Conservation (phyloP, 2,329 filamentous ascomycete genomes). For the Rugonectria rugulosa region DNA sequence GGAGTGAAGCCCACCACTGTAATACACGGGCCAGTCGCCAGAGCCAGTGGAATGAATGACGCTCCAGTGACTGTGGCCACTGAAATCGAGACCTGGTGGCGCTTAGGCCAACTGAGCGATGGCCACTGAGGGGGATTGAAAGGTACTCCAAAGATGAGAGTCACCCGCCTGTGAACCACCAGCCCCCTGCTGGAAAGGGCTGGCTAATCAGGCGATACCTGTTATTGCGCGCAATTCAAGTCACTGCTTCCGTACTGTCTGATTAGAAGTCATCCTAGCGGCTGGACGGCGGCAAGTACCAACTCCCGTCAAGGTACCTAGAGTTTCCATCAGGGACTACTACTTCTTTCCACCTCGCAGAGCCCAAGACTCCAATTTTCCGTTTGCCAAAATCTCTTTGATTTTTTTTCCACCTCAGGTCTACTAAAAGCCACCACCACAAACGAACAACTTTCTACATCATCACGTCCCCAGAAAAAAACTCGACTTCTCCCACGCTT, state of each 20-base stretch:
- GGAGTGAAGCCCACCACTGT: slow-evolving; percentile 27
- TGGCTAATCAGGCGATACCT: background rate
- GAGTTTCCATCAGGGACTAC: slow-evolving; percentile 14
- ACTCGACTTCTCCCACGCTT: slow-evolving; percentile 18
- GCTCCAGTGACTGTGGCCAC: slow-evolving; percentile 10
- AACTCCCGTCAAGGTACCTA: background rate
- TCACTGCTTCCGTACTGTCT: background rate
- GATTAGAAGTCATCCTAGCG: slow-evolving; percentile 8
- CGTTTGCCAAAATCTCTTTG: slow-evolving; percentile 41
- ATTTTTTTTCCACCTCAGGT: slow-evolving; percentile 45
- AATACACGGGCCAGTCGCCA: slow-evolving; percentile 17
- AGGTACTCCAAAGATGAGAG: background rate
- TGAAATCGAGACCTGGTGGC: slow-evolving; percentile 12
- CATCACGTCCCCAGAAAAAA: slow-evolving; percentile 18
- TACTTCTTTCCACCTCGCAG: background rate
- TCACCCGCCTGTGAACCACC: slow-evolving; percentile 4
- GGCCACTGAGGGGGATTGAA: slow-evolving; percentile 5
- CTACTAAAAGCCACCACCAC: slow-evolving; percentile 40
- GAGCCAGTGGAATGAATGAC: slow-evolving; percentile 18
- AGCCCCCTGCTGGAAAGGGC: slow-evolving; percentile 1
- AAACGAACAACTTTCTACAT: slow-evolving; percentile 38
- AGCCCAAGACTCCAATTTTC: slow-evolving; percentile 41
- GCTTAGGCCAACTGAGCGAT: slow-evolving; percentile 5
- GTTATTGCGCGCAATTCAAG: background rate
- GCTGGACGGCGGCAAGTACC: slow-evolving; percentile 12